Evolutionary conservation across 2,329 filamentous ascomycete genomes (phyloP).

Genomic region (Scedosporium aurantiacum): DNA sequence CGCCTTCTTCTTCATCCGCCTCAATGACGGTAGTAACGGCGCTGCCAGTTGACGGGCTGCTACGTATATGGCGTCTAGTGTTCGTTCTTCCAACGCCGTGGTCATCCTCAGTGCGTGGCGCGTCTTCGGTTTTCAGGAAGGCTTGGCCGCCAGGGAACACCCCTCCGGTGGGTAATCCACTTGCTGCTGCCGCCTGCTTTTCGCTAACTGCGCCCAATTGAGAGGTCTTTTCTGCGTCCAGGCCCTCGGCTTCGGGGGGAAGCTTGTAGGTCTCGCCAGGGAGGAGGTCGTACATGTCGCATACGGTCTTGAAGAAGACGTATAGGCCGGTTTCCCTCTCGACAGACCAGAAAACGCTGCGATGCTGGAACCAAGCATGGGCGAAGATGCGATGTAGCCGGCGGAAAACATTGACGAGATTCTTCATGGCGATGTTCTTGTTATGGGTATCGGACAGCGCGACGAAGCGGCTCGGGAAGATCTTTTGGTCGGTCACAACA

Average conservation of each 20-base stretch:
- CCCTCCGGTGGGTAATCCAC: slow-evolving; percentile 14
- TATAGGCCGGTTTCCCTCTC: slow-evolving; percentile 88
- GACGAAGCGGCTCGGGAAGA: slow-evolving; percentile 78
- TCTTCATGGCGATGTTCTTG: slow-evolving; percentile 58
- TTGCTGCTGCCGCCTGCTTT: slow-evolving; percentile 12
- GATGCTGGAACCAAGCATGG: slow-evolving; percentile 97
- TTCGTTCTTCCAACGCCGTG: slow-evolving; percentile 39
- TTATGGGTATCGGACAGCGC: slow-evolving; percentile 45
- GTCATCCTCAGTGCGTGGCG: slow-evolving; percentile 3
- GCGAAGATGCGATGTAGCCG: slow-evolving; percentile 94
- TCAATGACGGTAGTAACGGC: slow-evolving; percentile 66
- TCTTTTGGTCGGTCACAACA: slow-evolving; percentile 84
- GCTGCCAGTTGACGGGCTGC: slow-evolving; percentile 69
- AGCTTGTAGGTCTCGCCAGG: slow-evolving; percentile 94
- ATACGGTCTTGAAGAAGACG: slow-evolving; percentile 93
- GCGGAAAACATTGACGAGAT: slow-evolving; percentile 89
- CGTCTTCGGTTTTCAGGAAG: slow-evolving; percentile 1
- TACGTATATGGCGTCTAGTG: slow-evolving; percentile 69
- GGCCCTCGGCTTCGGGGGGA: slow-evolving; percentile 80
- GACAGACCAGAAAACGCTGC: slow-evolving; percentile 88
- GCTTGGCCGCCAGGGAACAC: slow-evolving; percentile 10
- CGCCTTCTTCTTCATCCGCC: slow-evolving; percentile 10
- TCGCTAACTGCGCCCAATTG: slow-evolving; percentile 14
- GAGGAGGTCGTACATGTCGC: slow-evolving; percentile 80
- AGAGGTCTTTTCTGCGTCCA: slow-evolving; percentile 35